Evolutionary conservation across 129 eudicot genomes (phyloP).

Genomic region (Chrysanthemum lavandulifolium): DNA sequence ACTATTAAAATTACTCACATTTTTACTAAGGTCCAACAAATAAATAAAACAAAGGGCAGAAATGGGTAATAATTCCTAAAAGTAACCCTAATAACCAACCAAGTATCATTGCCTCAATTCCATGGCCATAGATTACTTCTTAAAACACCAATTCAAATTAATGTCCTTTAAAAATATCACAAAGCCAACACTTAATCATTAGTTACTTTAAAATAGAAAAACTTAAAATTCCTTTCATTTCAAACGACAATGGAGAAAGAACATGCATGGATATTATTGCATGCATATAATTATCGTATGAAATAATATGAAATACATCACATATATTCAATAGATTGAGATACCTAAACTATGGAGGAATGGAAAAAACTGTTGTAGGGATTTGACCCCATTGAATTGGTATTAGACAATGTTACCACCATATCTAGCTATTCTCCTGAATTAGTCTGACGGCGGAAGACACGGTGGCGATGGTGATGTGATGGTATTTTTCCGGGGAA

Average conservation of each 20-base stretch:
- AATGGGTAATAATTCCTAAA: no score
- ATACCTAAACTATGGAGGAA: conserved; percentile 15
- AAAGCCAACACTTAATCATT: no score
- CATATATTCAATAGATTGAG: background rate
- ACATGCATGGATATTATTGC: background rate
- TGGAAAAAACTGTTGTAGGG: conserved; percentile 7
- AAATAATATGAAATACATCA: background rate
- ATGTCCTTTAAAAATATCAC: no score
- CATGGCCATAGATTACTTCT: no score
- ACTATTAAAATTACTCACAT: no score
- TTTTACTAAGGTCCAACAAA: no score
- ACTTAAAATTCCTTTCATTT: no score
- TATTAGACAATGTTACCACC: conserved; percentile 6
- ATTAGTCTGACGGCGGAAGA: background rate
- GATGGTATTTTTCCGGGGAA: background rate
- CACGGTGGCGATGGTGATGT: conserved; percentile 8
- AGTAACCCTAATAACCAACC: no score
- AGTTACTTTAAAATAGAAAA: background rate
- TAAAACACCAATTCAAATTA: no score
- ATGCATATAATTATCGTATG: background rate
- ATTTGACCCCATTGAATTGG: conserved; percentile 21
- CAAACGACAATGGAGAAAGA: no score
- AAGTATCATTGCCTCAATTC: no score
- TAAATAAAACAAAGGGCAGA: no score
- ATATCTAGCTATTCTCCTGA: background rate